Percentiles rank a stretch among this genome's conserved stretches.
Conservation (phyloP, 495 filamentous ascomycete genomes). For the Letharia lupina region DNA sequence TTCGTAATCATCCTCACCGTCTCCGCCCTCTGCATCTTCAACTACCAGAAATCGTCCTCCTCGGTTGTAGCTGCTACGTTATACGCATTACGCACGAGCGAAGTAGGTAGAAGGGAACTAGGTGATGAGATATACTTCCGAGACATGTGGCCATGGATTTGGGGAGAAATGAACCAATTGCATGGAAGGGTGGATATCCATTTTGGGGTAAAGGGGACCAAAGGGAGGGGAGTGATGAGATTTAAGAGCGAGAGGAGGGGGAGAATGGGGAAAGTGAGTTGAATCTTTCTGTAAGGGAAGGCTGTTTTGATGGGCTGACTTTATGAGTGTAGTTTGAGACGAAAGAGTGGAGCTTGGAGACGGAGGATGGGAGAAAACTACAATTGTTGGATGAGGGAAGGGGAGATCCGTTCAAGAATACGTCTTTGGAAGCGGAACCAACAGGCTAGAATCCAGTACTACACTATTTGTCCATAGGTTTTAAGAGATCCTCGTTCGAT, state of each 20-base stretch:
- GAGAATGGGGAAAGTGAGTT: conserved; percentile 61
- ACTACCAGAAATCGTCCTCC: conserved; percentile 87
- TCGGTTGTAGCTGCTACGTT: conserved; percentile 77
- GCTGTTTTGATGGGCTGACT: conserved; percentile 2
- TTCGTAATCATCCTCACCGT: conserved; percentile 52
- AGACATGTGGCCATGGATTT: conserved; percentile 83
- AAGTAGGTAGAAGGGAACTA: conserved; percentile 60
- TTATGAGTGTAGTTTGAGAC: conserved; percentile 51
- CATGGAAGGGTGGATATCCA: conserved; percentile 82
- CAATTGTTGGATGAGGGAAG: conserved; percentile 51
- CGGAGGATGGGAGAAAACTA: conserved; percentile 53
- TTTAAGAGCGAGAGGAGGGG: conserved; percentile 69
- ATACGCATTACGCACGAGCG: conserved; percentile 79
- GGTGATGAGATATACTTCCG: conserved; percentile 93
- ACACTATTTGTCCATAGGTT: neutral
- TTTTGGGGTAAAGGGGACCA: conserved; percentile 82
- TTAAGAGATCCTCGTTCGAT: neutral
- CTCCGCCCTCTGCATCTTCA: conserved; percentile 81
- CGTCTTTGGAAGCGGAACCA: conserved; percentile 13
- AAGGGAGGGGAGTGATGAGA: conserved; percentile 60
- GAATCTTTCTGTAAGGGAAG: conserved; percentile 10
- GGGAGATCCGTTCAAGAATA: conserved; percentile 22
- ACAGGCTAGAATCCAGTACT: neutral
- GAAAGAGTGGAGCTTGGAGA: conserved; percentile 65
- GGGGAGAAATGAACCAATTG: conserved; percentile 87